phyloP scores from a whole-genome alignment of 2,329 filamentous ascomycete species.

The Aspergillus phoenicis region DNA sequence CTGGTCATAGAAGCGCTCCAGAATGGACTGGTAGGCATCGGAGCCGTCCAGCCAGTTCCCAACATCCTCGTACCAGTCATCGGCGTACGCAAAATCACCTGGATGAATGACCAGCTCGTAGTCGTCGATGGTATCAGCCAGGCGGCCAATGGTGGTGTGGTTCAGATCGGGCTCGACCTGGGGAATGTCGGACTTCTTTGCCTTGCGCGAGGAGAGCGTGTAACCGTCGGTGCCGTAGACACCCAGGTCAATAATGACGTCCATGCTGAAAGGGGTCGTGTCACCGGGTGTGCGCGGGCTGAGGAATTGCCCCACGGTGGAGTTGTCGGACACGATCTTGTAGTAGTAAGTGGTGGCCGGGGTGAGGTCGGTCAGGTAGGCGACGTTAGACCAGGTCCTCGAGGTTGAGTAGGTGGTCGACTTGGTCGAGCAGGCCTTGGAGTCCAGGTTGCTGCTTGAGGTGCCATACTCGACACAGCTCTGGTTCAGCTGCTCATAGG shows the following conservation, averaged over 20 bases:
- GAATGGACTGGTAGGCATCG: conserved; percentile 59
- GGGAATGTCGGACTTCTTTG: conserved; percentile 55
- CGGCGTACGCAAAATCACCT: conserved; percentile 60
- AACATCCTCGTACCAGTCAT: conserved; percentile 56
- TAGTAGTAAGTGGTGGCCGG: conserved; percentile 64
- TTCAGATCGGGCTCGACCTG: conserved; percentile 55
- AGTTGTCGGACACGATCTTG: conserved; percentile 60
- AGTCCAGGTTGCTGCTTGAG: conserved; percentile 42
- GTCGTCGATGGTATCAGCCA: conserved; percentile 55
- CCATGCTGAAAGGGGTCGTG: conserved; percentile 56
- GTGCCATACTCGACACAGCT: conserved; percentile 58
- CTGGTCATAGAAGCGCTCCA: conserved; percentile 61
- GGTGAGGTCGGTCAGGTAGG: conserved; percentile 49
- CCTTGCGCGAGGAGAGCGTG: conserved; percentile 44
- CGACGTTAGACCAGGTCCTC: conserved; percentile 57
- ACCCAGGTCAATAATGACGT: conserved; percentile 58
- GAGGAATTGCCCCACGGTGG: conserved; percentile 56
- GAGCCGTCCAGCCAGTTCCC: conserved; percentile 53
- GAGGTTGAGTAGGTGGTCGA: conserved; percentile 58
- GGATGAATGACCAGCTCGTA: conserved; percentile 54
- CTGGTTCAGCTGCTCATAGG: conserved; percentile 50
- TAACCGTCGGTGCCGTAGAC: conserved; percentile 58
- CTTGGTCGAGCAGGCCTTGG: conserved; percentile 48
- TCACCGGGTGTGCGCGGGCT: conserved; percentile 59
- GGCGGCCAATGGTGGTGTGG: conserved; percentile 60